phyloP scores from a whole-genome alignment of 108 stramenopile genomes.

The Cyclostephanos tholiformis region DNA sequence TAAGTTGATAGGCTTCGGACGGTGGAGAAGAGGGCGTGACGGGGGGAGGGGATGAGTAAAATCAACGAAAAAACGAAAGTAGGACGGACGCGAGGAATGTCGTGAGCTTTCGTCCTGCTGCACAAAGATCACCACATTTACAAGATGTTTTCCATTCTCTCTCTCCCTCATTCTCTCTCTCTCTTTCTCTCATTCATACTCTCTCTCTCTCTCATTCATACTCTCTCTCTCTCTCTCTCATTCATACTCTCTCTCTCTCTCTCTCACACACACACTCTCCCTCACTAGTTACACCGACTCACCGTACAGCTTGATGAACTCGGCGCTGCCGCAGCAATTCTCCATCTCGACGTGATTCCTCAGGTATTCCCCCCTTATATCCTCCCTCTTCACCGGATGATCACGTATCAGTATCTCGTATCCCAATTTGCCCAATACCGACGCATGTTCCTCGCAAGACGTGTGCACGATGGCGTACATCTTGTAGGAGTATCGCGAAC shows the following conservation, averaged over 20 bases:
- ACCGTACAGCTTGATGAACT: slow-evolving; percentile 68
- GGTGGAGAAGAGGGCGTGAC: not conserved
- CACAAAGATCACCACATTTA: too few species aligned
- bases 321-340: slow-evolving; percentile 71
- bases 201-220: too few species aligned
- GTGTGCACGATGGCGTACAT: slow-evolving; percentile 72
- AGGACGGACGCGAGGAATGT: not conserved
- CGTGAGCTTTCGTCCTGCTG: too few species aligned
- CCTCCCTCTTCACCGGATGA: slow-evolving; percentile 35
- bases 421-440: slow-evolving; percentile 19
- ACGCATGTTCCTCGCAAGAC: slow-evolving; percentile 20
- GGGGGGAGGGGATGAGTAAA: too few species aligned
- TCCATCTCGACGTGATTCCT: slow-evolving; percentile 59
- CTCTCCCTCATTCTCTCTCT: too few species aligned
- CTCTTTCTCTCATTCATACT: too few species aligned
- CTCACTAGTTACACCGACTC: too few species aligned
- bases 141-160: too few species aligned
- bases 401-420: slow-evolving; percentile 30
- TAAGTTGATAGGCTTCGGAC: slow-evolving; percentile 60
- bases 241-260: too few species aligned
- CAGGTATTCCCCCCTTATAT: slow-evolving; percentile 48
- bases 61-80: too few species aligned
- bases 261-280: too few species aligned
- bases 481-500: slow-evolving; percentile 54
- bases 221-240: too few species aligned